Base-by-base conservation (phyloP, 495 filamentous ascomycete species). In the Penicillium coffeae region DNA sequence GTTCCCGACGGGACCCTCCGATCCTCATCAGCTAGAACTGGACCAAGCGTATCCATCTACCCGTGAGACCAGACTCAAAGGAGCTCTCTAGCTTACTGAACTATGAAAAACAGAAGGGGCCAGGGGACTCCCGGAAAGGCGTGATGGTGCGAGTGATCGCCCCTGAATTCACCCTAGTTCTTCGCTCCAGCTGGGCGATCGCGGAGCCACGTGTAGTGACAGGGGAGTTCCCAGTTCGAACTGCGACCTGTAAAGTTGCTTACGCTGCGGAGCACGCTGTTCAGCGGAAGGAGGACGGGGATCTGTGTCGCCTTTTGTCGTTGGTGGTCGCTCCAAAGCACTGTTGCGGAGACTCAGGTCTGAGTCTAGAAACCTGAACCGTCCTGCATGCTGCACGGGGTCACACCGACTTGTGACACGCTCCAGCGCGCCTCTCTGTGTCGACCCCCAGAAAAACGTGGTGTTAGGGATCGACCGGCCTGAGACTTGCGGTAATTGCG, bases 401-500 rank as follows among this genome's bases (percentile, higher is more conserved):
- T 10, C 25, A 30, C 10, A 30, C 25, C 25, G 25, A 30, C 25
- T 30, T 5, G 25, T 4, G 25, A 30, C 10, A 30, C 25, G 25
- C 25, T 30, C 4, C 25, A 4, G 25, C 4, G 25, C 51, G 42
- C 47, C 50, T 21, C n/a, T n/a, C n/a, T 22, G 21, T n/a, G 32
- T 13, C 14, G 34, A 52, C 49, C 51, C 45, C 51, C 32, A 46
- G 46, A 62, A 30, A 59, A 62, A 62, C 59, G 59, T 62, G 59
- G 59, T 30, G 25, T 30, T 10, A 30, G 25, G 25, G 25, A 5
- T 30, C 25, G 21, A 16, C 21, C 10, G 27, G 47, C 54, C 25
- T 56, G 20, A 13, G 57, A 49, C 36, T 47, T n/a, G 54, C 51
- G 51, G 58, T 61, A 44, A 54, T 51, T 43, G 25, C 32, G 27